A percentile compares a stretch with the other conserved stretches of the same genome.
These are phyloP conservation scores for Rhizopogon sp. DNA, from an alignment of 768 basidiomycete species.

Conservation along the genomic window DNA sequence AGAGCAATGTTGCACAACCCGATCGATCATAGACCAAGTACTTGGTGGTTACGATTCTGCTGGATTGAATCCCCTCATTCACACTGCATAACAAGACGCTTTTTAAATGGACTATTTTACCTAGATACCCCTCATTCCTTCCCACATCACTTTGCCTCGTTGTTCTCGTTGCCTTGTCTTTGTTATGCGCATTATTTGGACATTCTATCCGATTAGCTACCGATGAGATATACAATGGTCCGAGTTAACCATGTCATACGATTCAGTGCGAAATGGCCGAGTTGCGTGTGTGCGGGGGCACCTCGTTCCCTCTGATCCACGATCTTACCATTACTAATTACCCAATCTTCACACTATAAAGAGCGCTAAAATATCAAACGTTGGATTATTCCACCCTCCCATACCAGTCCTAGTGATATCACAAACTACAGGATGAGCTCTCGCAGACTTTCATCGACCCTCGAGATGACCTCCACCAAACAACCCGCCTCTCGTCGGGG, in stretches of 20 bases:
- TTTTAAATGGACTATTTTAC: neutral
- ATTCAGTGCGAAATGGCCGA: neutral
- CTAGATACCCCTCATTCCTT: constrained; percentile 1
- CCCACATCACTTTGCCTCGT: neutral
- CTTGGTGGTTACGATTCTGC: neutral
- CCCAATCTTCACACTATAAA: constrained; percentile 6
- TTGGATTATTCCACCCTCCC: neutral
- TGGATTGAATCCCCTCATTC: neutral
- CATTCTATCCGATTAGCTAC: constrained; percentile 3
- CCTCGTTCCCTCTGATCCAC: neutral
- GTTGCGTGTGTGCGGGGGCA: neutral
- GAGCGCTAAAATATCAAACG: neutral
- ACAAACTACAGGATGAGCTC: constrained; percentile 10
- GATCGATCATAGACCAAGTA: constrained; percentile 1
- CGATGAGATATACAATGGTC: neutral
- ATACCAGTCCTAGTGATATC: constrained; percentile 6
- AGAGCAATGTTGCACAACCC: constrained; percentile 10
- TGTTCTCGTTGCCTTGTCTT: neutral
- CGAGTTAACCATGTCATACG: neutral
- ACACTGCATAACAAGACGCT: neutral
- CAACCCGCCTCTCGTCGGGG: constrained; percentile 36
- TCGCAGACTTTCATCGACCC: constrained; percentile 21
- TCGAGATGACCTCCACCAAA: constrained; percentile 28
- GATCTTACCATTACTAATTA: neutral
- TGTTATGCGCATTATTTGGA: neutral